A percentile compares a stretch with the other conserved stretches of the same genome.
phyloP scores from a whole-genome alignment of 306 rosid species.

The Corylus avellana region DNA sequence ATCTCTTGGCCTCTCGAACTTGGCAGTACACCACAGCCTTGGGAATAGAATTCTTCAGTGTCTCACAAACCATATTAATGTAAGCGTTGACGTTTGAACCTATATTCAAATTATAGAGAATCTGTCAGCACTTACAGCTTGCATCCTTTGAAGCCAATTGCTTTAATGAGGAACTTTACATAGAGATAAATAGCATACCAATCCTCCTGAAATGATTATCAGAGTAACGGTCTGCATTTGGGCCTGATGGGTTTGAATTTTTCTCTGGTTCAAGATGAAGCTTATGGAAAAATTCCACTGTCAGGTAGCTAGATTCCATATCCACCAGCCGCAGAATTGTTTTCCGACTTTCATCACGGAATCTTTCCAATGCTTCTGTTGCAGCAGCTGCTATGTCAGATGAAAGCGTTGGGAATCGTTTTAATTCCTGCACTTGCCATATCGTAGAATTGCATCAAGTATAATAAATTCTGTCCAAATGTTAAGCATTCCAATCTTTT shows the following conservation, averaged over 20 bases:
- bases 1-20: constrained; percentile 99
- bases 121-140: constrained; percentile 5
- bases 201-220: constrained; percentile 86
- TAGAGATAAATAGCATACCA: constrained; percentile 49
- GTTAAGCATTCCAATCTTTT: not conserved
- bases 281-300: constrained; percentile 92
- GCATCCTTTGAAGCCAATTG: constrained; percentile 2
- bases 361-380: constrained; percentile 82
- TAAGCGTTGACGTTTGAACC: constrained; percentile 90
- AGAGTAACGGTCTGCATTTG: constrained; percentile 52
- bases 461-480: not conserved
- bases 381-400: constrained; percentile 86
- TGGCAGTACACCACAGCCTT: constrained; percentile 98
- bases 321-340: constrained; percentile 89
- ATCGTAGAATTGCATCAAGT: constrained; percentile 5
- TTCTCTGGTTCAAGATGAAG: constrained; percentile 77
- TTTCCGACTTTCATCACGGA: constrained; percentile 89
- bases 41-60: constrained; percentile 82
- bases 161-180: constrained; percentile 9
- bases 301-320: constrained; percentile 95
- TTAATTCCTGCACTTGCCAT: constrained; percentile 71
- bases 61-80: constrained; percentile 83
- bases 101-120: constrained; percentile 41
- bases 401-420: constrained; percentile 87
- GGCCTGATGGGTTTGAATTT: constrained; percentile 49